Evolutionary conservation across 129 eudicot species (phyloP).

Genomic region (Arctium lappa): DNA sequence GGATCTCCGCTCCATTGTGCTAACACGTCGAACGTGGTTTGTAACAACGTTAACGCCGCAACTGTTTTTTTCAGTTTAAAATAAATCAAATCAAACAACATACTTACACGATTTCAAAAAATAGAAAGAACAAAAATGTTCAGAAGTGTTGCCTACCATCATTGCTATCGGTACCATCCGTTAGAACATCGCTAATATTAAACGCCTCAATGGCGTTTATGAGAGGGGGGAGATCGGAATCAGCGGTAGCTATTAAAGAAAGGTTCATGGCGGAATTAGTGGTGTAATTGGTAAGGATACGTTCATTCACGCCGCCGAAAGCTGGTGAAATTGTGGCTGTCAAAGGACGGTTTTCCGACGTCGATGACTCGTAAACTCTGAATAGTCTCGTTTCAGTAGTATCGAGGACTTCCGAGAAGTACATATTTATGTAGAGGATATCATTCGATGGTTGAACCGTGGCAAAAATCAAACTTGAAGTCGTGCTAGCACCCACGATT

Average conservation of each 20-base stretch:
- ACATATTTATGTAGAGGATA: conserved; percentile 14
- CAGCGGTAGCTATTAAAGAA: conserved; percentile 20
- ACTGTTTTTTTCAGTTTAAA: conserved; percentile 10
- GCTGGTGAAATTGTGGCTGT: conserved; percentile 23
- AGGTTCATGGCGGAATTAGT: conserved; percentile 12
- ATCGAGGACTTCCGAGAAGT: conserved; percentile 34
- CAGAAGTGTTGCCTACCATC: conserved; percentile 18
- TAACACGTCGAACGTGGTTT: conserved; percentile 24
- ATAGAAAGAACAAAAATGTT: background rate
- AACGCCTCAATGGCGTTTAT: conserved; percentile 34
- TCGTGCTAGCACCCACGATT: conserved; percentile 4
- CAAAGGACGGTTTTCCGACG: background rate
- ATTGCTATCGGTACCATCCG: conserved; percentile 29
- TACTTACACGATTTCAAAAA: background rate
- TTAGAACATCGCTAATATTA: conserved; percentile 20
- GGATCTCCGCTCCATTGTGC: conserved; percentile 40
- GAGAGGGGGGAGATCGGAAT: conserved; percentile 32
- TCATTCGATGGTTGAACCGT: background rate
- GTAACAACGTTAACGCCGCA: conserved; percentile 14
- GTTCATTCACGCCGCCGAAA: conserved; percentile 10
- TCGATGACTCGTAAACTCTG: conserved; percentile 12
- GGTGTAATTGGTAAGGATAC: background rate
- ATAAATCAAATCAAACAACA: background rate
- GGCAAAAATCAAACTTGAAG: conserved; percentile 9
- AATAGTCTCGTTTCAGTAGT: conserved; percentile 29